phyloP scores from a whole-genome alignment of 1,284 basidiomycete genomes.

The Tylopilus sp. region DNA sequence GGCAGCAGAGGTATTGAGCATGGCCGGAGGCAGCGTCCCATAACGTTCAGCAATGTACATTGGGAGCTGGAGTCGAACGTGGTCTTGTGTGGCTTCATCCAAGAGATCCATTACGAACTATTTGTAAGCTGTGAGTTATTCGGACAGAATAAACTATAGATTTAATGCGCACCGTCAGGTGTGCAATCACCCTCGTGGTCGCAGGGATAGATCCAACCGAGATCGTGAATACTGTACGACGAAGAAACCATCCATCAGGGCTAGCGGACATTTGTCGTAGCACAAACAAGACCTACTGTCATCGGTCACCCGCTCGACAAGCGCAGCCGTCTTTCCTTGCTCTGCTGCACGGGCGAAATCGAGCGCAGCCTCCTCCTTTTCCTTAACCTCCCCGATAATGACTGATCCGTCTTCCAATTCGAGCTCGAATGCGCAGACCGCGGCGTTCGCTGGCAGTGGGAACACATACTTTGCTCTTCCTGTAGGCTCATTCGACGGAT shows the following conservation, averaged over 20 bases:
- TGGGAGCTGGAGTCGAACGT: slow-evolving; percentile 50
- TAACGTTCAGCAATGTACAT: slow-evolving; percentile 48
- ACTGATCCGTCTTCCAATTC: slow-evolving; percentile 37
- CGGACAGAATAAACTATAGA: not conserved
- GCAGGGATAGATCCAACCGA: slow-evolving; percentile 51
- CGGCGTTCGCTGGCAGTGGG: slow-evolving; percentile 52
- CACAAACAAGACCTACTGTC: slow-evolving; percentile 40
- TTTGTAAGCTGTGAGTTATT: not conserved
- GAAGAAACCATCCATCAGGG: not conserved
- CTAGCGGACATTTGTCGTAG: not conserved
- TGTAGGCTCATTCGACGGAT: slow-evolving; percentile 36
- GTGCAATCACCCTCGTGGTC: slow-evolving; percentile 36
- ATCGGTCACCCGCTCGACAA: slow-evolving; percentile 47
- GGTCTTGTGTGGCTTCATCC: slow-evolving; percentile 43
- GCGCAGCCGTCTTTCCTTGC: slow-evolving; percentile 40
- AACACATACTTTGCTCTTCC: slow-evolving; percentile 52
- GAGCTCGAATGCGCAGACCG: slow-evolving; percentile 49
- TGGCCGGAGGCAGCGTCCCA: slow-evolving; percentile 39
- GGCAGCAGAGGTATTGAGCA: slow-evolving; percentile 33
- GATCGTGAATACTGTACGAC: slow-evolving; percentile 48
- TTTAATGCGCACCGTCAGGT: slow-evolving; percentile 38
- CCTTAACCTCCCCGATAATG: slow-evolving; percentile 47
- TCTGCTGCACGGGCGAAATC: slow-evolving; percentile 41
- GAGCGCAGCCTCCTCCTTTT: slow-evolving; percentile 42
- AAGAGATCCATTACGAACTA: slow-evolving; percentile 41